Conservation (phyloP, 2,329 filamentous ascomycete genomes). For the Penicillium sp. region DNA sequence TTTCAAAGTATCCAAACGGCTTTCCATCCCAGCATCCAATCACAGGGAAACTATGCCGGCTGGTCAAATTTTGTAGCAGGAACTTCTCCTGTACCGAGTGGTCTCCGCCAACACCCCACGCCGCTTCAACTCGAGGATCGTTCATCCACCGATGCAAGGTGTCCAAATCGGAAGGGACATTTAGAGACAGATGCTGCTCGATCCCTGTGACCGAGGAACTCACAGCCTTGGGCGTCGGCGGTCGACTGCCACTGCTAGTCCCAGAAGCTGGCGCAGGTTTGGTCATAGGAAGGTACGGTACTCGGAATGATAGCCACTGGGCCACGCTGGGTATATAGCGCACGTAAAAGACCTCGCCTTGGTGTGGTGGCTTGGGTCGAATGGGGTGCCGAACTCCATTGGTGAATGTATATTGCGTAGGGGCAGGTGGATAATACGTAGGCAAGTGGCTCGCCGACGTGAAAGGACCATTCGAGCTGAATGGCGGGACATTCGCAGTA, state of each 20-base stretch:
- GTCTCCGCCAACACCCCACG: constrained; percentile 71
- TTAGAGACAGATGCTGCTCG: constrained; percentile 41
- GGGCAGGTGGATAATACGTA: constrained; percentile 83
- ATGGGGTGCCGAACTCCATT: constrained; percentile 79
- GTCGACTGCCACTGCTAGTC: constrained; percentile 48
- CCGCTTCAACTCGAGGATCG: constrained; percentile 74
- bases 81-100: constrained; percentile 63
- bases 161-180: constrained; percentile 57
- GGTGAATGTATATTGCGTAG: constrained; percentile 76
- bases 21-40: constrained; percentile 93
- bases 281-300: constrained; percentile 61
- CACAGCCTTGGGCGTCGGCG: constrained; percentile 28
- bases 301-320: constrained; percentile 85
- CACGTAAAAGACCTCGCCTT: constrained; percentile 88
- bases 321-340: constrained; percentile 78
- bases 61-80: constrained; percentile 62
- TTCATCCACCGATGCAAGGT: constrained; percentile 87
- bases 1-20: constrained; percentile 94
- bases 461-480: constrained; percentile 62
- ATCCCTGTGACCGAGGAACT: constrained; percentile 37
- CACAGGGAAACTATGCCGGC: constrained; percentile 78
- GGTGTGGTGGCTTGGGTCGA: constrained; percentile 80
- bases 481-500: constrained; percentile 31
- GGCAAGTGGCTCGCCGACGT: constrained; percentile 80
- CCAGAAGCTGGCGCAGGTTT: constrained; percentile 32